These are phyloP conservation scores for Massospora cicadina DNA, from an alignment of 371 early-diverging fungal species.

Conservation along the genomic window DNA sequence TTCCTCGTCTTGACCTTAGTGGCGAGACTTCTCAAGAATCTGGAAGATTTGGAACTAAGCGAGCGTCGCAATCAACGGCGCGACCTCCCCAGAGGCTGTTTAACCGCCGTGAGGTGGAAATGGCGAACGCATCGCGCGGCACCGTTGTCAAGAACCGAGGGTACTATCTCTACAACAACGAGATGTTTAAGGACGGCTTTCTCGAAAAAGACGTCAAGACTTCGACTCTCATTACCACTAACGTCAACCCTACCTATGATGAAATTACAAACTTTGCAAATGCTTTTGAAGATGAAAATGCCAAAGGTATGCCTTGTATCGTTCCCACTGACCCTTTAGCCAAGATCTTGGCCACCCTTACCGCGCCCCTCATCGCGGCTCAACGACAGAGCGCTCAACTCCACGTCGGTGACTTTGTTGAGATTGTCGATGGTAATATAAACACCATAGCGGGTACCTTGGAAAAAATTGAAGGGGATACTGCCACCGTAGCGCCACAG, in stretches of 20 bases:
- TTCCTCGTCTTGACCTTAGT: conserved; percentile 71
- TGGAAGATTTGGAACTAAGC: conserved; percentile 43
- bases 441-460: neutral
- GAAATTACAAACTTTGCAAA: conserved; percentile 72
- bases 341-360: neutral
- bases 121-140: conserved; percentile 19
- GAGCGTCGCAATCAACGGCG: conserved; percentile 15
- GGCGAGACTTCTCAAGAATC: neutral
- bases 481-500: conserved; percentile 4
- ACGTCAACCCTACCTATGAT: conserved; percentile 76
- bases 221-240: conserved; percentile 31
- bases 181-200: conserved; percentile 75
- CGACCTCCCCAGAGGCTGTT: conserved; percentile 56
- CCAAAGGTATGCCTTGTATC: conserved; percentile 18
- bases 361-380: neutral
- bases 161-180: conserved; percentile 58
- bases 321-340: neutral
- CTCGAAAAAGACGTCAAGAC: conserved; percentile 77
- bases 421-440: neutral
- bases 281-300: conserved; percentile 37
- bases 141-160: conserved; percentile 23
- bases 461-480: neutral
- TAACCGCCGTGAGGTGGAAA: conserved; percentile 41
- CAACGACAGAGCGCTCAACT: neutral
- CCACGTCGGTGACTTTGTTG: conserved; percentile 5